phyloP scores from a whole-genome alignment of 108 stramenopile genomes.

The Conticribra weissflogii region DNA sequence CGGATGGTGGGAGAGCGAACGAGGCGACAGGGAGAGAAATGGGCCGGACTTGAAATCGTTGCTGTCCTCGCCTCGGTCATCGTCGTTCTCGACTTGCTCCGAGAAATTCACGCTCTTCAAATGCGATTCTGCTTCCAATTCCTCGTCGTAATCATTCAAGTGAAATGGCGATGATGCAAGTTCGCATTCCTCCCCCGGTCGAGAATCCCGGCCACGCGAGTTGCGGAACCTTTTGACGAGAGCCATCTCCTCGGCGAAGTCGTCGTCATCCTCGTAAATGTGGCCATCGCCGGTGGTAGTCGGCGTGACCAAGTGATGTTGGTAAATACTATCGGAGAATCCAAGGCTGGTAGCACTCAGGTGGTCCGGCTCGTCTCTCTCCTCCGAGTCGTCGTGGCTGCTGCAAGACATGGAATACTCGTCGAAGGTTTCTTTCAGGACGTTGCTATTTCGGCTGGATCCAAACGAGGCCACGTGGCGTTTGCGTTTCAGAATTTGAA shows the following conservation, averaged over 20 bases:
- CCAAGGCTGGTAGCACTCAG: neutral
- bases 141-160: neutral
- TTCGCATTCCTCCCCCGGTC: too few species aligned
- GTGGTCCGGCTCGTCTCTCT: neutral
- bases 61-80: neutral
- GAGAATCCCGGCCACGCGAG: neutral
- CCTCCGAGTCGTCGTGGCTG: too few species aligned
- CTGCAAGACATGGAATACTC: too few species aligned
- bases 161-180: neutral
- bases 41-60: neutral
- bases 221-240: neutral
- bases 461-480: too few species aligned
- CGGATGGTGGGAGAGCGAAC: neutral
- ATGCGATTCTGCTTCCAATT: neutral
- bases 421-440: too few species aligned
- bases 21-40: neutral
- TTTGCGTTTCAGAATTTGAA: too few species aligned
- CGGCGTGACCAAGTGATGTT: neutral
- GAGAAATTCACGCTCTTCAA: neutral
- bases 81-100: neutral
- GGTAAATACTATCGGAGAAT: neutral
- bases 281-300: neutral
- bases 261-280: neutral
- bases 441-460: too few species aligned
- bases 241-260: neutral